A percentile compares a stretch with the other conserved stretches of the same genome.
Conservation (phyloP, 1,284 basidiomycete species). For the Malassezia globosa region DNA sequence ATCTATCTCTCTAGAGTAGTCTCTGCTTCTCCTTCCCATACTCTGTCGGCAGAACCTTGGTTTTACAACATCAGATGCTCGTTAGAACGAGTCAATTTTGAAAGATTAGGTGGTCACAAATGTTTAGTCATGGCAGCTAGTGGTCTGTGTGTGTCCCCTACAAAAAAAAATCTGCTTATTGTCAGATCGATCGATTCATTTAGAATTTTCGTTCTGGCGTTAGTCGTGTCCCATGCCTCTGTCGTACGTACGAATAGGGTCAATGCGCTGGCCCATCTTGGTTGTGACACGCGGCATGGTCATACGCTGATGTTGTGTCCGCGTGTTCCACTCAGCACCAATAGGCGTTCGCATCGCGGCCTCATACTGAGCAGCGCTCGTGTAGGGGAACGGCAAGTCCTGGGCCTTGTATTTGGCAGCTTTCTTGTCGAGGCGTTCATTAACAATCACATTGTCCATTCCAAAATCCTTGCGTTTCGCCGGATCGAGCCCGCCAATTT, state of each 20-base stretch:
- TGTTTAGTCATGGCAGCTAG: background rate
- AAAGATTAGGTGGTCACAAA: too few species aligned
- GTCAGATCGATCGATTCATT: background rate
- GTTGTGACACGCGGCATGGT: slow-evolving; percentile 36
- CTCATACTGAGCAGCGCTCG: slow-evolving; percentile 77
- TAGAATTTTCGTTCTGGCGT: slow-evolving; percentile 13
- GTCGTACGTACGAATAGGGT: slow-evolving; percentile 22
- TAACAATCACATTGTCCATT: slow-evolving; percentile 81
- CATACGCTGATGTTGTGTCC: slow-evolving; percentile 70
- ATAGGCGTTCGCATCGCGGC: slow-evolving; percentile 66
- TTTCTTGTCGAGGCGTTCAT: slow-evolving; percentile 86
- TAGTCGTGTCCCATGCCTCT: too few species aligned
- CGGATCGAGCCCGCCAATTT: slow-evolving; percentile 58
- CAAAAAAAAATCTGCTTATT: too few species aligned
- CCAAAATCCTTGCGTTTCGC: slow-evolving; percentile 67
- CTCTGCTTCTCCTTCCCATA: too few species aligned
- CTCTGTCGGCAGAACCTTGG: too few species aligned
- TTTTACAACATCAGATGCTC: too few species aligned
- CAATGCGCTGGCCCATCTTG: slow-evolving; percentile 33
- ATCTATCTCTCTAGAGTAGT: too few species aligned
- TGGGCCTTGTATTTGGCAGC: slow-evolving; percentile 73
- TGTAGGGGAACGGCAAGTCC: slow-evolving; percentile 79
- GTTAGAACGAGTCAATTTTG: too few species aligned
- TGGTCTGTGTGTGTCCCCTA: background rate
- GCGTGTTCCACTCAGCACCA: slow-evolving; percentile 86